These are phyloP conservation scores for Claviceps cyperi DNA, from an alignment of 2,329 filamentous ascomycete species.

Conservation along the genomic window DNA sequence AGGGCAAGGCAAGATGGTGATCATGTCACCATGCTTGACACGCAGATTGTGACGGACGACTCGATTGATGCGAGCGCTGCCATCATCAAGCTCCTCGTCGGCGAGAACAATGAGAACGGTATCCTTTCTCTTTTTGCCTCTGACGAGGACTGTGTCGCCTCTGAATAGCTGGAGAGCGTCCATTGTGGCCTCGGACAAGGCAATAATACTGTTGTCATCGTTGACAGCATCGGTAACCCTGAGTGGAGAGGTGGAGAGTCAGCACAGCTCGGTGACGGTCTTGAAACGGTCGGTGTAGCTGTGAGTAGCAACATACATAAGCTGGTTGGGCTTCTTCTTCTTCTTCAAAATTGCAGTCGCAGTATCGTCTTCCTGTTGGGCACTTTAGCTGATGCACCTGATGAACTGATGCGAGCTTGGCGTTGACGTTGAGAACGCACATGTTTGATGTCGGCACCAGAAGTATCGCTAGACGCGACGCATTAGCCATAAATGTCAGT, in stretches of 20 bases:
- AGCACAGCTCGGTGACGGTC: background rate
- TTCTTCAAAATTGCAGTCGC: constrained; percentile 97
- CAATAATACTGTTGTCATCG: constrained; percentile 99
- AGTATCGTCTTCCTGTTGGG: constrained; percentile 64
- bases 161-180: constrained; percentile 96
- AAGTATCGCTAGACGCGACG: constrained; percentile 55
- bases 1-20: constrained; percentile 93
- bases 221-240: constrained; percentile 97
- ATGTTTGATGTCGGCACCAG: constrained; percentile 73
- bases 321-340: constrained; percentile 99
- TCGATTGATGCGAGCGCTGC: constrained; percentile 92
- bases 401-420: constrained; percentile 4
- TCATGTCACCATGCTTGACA: constrained; percentile 95
- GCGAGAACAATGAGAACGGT: constrained; percentile 95
- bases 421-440: constrained; percentile 36
- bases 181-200: constrained; percentile 97
- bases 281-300: background rate
- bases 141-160: constrained; percentile 92
- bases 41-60: constrained; percentile 96
- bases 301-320: constrained; percentile 55
- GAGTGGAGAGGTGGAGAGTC: constrained; percentile 4
- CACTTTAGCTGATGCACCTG: constrained; percentile 14
- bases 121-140: constrained; percentile 99
- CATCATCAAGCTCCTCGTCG: constrained; percentile 95
- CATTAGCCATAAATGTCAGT: background rate